Evolutionary conservation across 139 green algal species (phyloP).

Genomic region (Chlorella sp.): DNA sequence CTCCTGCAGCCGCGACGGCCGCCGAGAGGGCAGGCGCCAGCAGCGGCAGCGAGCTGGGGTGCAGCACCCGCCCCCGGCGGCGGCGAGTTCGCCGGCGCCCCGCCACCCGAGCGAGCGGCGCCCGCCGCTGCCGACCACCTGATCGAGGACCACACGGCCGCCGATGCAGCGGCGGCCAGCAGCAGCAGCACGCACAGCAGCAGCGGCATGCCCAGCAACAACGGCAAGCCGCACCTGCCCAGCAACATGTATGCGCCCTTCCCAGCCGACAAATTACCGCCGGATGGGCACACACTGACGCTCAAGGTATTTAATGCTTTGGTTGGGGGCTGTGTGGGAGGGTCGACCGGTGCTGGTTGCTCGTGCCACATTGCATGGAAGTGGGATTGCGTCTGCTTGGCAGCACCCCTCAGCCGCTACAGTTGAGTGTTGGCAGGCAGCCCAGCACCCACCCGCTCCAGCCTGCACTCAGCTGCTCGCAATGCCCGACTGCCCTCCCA

Average conservation of each 20-base stretch:
- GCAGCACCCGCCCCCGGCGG: background rate
- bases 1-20: too few species aligned
- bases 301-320: background rate
- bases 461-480: background rate
- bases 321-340: background rate
- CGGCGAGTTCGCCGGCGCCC: background rate
- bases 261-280: background rate
- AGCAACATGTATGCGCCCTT: background rate
- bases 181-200: background rate
- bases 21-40: background rate
- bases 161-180: background rate
- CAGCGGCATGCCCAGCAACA: background rate
- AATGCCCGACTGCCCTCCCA: too few species aligned
- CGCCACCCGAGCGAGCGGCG: background rate
- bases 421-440: too few species aligned
- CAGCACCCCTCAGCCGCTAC: too few species aligned
- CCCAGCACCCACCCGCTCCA: too few species aligned
- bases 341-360: too few species aligned
- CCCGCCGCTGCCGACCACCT: background rate
- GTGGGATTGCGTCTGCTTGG: too few species aligned
- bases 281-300: slow-evolving; percentile 12
- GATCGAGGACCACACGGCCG: background rate
- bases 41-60: background rate
- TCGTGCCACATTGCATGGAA: too few species aligned
- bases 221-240: slow-evolving; percentile 14